Base-by-base conservation (phyloP, 2,329 filamentous ascomycete species). In the Xylaria sp. region DNA sequence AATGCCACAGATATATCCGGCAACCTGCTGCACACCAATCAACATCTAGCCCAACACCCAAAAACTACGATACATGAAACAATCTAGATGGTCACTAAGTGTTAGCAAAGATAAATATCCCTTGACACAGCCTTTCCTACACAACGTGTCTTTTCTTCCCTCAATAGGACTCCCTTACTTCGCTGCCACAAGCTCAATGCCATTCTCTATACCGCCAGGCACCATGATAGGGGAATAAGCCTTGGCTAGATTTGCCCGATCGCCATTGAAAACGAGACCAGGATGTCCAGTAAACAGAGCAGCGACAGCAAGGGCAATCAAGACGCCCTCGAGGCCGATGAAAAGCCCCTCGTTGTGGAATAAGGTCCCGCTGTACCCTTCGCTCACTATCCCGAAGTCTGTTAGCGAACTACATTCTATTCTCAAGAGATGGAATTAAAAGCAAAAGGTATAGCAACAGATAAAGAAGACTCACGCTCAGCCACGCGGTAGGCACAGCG, bases 401-500 rank as follows among this genome's bases (percentile, higher is more conserved):
- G 25, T 23, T 30, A 55, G 39, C 28, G 1, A 12, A 9, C 8
- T 15, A 12, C 1, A 13, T n/a, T 8, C 9, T 1, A 9, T 36
- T 6, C 10, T 36, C 12, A 32, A 5, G n/a, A 23, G 25, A 18
- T 18, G 6, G 0, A 3, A 4, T 10, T n/a, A 23, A 6, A 18
- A 25, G 3, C 10, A 23, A 34, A 10, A 36, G 18, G n/a, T 3
- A 23, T 4, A 23, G 36, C 7, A 15, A 15, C 13, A 39, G 15
- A 39, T 15, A 39, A 39, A 39, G 1, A 39, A 20, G 23, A 59
- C 62, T 59, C 20, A 64, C 62, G 76, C 78, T 91, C 88, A 0
- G 83, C 85, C 25, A 89, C 83, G 25, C 89, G 83, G 73, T 88
- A 91, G 23, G 85, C 82, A 60, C 85, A 88, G 8, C 89, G 80